These are phyloP conservation scores for Penicillium ucsense DNA, from an alignment of 495 filamentous ascomycete genomes.

Conservation along the genomic window DNA sequence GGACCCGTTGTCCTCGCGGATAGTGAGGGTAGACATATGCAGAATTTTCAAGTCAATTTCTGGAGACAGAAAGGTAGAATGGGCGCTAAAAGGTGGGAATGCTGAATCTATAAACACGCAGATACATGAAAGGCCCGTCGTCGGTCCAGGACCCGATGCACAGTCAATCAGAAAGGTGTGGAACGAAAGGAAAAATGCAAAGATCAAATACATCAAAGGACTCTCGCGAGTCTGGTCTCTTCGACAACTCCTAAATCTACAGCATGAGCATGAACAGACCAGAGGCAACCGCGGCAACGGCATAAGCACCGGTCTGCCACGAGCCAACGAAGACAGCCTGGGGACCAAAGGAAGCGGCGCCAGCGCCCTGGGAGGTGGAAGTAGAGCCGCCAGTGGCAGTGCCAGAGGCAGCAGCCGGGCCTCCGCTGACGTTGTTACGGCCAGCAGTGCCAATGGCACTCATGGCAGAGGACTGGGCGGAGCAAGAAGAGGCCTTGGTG, in stretches of 20 bases:
- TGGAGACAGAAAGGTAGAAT: too few relatives aligned
- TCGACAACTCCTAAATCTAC: slow-evolving; percentile 31
- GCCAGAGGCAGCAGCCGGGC: slow-evolving; percentile 19
- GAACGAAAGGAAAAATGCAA: background rate
- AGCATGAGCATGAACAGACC: slow-evolving; percentile 70
- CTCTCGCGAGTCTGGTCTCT: too few relatives aligned
- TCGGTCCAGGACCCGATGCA: too few relatives aligned
- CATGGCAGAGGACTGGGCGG: slow-evolving; percentile 26
- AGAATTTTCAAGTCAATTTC: too few relatives aligned
- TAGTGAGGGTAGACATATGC: too few relatives aligned
- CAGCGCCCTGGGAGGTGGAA: slow-evolving; percentile 34
- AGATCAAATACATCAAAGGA: background rate
- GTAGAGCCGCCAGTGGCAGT: slow-evolving; percentile 28
- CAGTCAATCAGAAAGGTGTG: too few relatives aligned
- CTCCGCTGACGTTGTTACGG: slow-evolving; percentile 50
- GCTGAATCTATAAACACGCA: too few relatives aligned
- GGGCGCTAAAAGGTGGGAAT: too few relatives aligned
- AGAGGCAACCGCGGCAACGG: slow-evolving; percentile 53
- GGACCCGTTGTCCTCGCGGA: too few relatives aligned
- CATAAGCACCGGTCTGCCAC: slow-evolving; percentile 58
- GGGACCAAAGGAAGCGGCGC: slow-evolving; percentile 34
- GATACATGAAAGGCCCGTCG: too few relatives aligned
- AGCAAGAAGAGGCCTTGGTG: slow-evolving; percentile 42
- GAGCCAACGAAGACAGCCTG: slow-evolving; percentile 51
- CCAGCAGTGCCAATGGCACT: slow-evolving; percentile 54